Evolutionary conservation across 345 rosid genomes (phyloP), one percentile per base, ranked within the genome.

Genomic region (Draba incana): DNA sequence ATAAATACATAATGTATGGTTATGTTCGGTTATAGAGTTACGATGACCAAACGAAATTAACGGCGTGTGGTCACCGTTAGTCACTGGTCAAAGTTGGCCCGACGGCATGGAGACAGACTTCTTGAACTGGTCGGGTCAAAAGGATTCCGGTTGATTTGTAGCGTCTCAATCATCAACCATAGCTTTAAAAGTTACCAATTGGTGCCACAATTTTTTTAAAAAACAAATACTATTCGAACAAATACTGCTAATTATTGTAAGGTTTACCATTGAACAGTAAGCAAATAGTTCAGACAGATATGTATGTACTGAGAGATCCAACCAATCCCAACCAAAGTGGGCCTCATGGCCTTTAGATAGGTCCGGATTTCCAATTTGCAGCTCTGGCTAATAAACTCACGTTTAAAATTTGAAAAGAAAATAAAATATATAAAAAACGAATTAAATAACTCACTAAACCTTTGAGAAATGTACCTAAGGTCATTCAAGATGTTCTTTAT

Each of bases 61-160:
- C 61, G 54, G 57, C 28, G 60, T 57, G 58, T 39, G 8, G 23
- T 57, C 61, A 23, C 71, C 60, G 71, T 72, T 65, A 57, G 71
- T 72, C 53, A 10, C 1, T 33, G 48, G 77, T 73, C 71, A 73
- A 73, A 66, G 24, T 73, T 73, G 77, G 71, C 77, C 66, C 64
- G 55, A 72, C 44, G 10, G 39, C 13, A 10, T 5, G 33, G 12
- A 55, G 38, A 37, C 57, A 55, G 37, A 38, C 58, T 38, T 64
- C 23, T n/a, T 64, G 30, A 64, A 72, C 70, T 46, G 46, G 28
- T 64, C 13, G 11, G 30, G 57, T 62, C 33, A 53, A 48, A 20
- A 54, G 14, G 43, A 71, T 2, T 48, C 57, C 27, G 65, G 66
- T 72, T 72, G 10, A 52, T 65, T 41, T 65, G 38, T 43, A 58